Conservation (phyloP, 495 filamentous ascomycete species). For the Lasiosphaeria hispida region DNA sequence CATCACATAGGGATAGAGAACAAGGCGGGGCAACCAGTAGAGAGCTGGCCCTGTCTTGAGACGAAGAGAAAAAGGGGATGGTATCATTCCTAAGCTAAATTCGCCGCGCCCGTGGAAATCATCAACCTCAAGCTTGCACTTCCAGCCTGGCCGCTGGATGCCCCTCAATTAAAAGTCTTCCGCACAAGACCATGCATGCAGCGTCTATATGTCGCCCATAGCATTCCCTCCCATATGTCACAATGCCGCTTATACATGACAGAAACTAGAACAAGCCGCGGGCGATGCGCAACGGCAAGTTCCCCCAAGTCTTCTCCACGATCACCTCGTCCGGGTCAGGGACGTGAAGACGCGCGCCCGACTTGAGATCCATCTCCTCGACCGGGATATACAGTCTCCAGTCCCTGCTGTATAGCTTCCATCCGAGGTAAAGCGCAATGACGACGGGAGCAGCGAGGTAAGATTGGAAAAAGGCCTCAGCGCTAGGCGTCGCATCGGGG, state of each 20-base stretch:
- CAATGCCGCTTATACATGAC: background rate
- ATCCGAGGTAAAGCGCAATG: constrained; percentile 44
- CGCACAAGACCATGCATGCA: background rate
- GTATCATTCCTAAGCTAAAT: too few species aligned
- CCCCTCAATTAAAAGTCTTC: background rate
- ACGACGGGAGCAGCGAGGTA: constrained; percentile 64
- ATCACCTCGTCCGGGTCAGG: too few species aligned
- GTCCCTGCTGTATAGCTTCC: constrained; percentile 58
- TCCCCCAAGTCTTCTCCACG: constrained; percentile 31
- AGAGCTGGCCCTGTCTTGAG: too few species aligned
- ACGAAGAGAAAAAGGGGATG: too few species aligned
- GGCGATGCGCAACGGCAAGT: constrained; percentile 30
- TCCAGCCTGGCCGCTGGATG: background rate
- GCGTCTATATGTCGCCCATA: background rate
- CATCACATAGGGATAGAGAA: too few species aligned
- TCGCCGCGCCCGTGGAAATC: too few species aligned
- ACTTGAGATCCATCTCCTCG: constrained; percentile 37
- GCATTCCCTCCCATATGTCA: background rate
- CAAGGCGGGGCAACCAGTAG: too few species aligned
- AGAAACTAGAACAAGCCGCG: constrained; percentile 32
- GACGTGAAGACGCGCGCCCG: constrained; percentile 10
- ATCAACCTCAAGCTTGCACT: too few species aligned
- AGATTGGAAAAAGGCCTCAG: constrained; percentile 59
- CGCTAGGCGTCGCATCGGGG: constrained; percentile 37
- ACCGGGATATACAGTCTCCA: constrained; percentile 64